Conservation (phyloP, 169 alveolate species). For the Condylostoma magnum region DNA sequence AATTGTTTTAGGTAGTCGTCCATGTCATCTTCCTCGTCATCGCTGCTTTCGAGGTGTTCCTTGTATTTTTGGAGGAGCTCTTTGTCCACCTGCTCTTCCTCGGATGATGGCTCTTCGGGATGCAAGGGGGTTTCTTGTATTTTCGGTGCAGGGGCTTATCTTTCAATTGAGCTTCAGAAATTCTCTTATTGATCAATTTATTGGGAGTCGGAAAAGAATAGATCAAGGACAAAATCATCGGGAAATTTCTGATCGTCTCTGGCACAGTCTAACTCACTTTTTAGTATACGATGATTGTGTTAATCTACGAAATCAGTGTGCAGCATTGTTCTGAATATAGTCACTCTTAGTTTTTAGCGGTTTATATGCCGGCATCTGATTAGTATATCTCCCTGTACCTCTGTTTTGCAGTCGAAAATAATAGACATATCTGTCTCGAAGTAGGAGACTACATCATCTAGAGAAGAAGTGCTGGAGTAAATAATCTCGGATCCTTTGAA, state of each 20-base stretch:
- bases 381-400: constrained; percentile 41
- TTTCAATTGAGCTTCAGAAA: not conserved
- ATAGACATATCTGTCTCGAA: constrained; percentile 11
- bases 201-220: constrained; percentile 6
- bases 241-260: constrained; percentile 24
- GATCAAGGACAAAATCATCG: constrained; percentile 42
- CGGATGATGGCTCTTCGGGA: no score
- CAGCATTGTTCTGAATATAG: constrained; percentile 41
- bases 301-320: constrained; percentile 38
- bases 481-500: not conserved
- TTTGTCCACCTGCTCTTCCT: not conserved
- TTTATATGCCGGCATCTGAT: constrained; percentile 39
- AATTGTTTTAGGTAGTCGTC: not conserved
- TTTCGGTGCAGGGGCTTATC: not conserved
- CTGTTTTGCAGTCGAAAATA: constrained; percentile 32
- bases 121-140: not conserved
- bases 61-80: not conserved
- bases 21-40: not conserved
- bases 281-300: constrained; percentile 18
- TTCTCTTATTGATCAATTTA: not conserved
- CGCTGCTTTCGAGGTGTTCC: not conserved
- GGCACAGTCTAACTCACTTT: constrained; percentile 42
- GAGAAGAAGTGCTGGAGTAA: not conserved
- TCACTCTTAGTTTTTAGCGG: constrained; percentile 10
- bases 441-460: constrained; percentile 10